Evolutionary conservation across 768 basidiomycete species (phyloP), one percentile per base, ranked within the genome.

Genomic region (Tylopilus felleus): DNA sequence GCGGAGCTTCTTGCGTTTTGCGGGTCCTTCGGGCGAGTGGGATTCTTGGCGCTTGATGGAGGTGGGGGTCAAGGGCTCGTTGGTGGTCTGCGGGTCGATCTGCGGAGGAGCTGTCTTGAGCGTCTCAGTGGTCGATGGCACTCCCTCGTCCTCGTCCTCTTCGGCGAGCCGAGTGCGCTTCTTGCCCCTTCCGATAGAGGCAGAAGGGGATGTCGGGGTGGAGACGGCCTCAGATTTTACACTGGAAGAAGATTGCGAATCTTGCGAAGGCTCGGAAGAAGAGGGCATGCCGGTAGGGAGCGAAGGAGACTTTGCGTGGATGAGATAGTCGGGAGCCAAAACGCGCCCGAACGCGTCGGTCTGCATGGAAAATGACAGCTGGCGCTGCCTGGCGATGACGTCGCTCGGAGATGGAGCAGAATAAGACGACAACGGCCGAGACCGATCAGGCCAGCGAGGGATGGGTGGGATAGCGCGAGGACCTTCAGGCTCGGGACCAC

Each of bases 121-220:
- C 3, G 16, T 33, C 19, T 31, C 35, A 0, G 36, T 1, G 21
- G 39, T 19, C 14, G 28, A 25, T 0, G 19, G n/a, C 9, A n/a
- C 35, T 36, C 16, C 25, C 25, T 3, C 16, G 1, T 14, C 45
- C 2, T 45, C 55, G 3, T 53, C 57, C 1, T 52, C 55, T 4
- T 61, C 65, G 47, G 14, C 19, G 12, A 27, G n/a, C 35, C 57
- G 52, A 5, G 33, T 5, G 38, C 65, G 65, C 52, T 65, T 65
- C 36, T 35, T 55, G 8, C 62, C 59, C 29, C 51, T 53, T 10
- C 48, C 42, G 6, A 43, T 2, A 47, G 52, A 38, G 7, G 55
- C 55, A 2, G 62, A 67, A 16, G 52, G 47, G 7, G 61, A 55
- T 1, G 52, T 39, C 17, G 53, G 42, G 6, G 55, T 52, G 1